Base-by-base conservation (phyloP, 192 early-diverging fungal genomes). In the Coemansia umbellata region DNA sequence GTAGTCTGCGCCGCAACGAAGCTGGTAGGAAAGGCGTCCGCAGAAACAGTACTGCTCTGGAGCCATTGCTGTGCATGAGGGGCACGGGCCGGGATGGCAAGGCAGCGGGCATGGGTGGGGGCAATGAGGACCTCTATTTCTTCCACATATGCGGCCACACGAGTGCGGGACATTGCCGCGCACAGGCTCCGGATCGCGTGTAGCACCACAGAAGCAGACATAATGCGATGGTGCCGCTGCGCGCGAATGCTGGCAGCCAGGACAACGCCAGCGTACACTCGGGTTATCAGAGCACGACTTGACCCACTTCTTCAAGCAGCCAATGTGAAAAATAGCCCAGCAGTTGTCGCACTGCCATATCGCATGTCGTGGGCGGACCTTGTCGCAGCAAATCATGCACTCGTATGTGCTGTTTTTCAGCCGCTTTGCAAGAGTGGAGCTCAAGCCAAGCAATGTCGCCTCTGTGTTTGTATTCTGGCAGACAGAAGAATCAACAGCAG, bases 301-400 rank as follows among this genome's bases (percentile, higher is more conserved):
- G 3, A 84, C 91, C 92, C 92, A 94, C 55, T 84, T 84, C 30
- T 84, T 74, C 8, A 91, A 74, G 73, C 95, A 97, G 14, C 85
- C 79, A 5, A 94, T 65, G 64, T 98, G 95, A 63, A 95, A 96
- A 3, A 93, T 83, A 10, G 89, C 90, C 84, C 83, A 95, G 77
- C 93, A 95, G 37, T 69, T 69, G 60, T 82, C 72, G 77, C 95
- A 98, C 37, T 80, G 82, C 95, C 95, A 98, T 7, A 85, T 83
- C 24, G 71, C 73, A 63, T 94, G 81, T 5, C 77, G 78, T 9
- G 70, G 78, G 37, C 81, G 75, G 42, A 98, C 79, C 15, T 71
- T 69, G 74, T 98, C 94, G 80, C 87, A 94, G 74, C 95, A 98
- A 8, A 98, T 85, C 92, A 96, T 92, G 78, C 95, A 98, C 57